These are phyloP conservation scores for Andrographis paniculata DNA, from an alignment of 305 asterid genomes.

Conservation along the genomic window DNA sequence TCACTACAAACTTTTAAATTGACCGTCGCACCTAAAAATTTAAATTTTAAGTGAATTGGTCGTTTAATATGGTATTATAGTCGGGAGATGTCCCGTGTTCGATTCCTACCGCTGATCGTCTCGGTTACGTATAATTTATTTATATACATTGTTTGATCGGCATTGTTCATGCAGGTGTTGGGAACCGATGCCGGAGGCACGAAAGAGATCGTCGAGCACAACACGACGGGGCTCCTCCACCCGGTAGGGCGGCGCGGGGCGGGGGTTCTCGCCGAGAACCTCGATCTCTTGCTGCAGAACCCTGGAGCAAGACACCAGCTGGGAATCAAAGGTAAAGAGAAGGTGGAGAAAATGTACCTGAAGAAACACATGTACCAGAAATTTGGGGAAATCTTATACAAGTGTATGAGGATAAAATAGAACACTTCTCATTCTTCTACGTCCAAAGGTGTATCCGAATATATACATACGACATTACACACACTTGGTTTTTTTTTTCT, in stretches of 20 bases:
- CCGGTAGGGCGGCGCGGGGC: conserved; percentile 78
- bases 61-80: no score
- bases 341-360: conserved; percentile 77
- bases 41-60: no score
- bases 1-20: not conserved
- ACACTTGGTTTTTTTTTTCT: no score
- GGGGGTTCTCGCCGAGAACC: conserved; percentile 51
- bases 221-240: conserved; percentile 76
- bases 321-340: conserved; percentile 75
- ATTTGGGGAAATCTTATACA: conserved; percentile 78
- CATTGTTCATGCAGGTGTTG: conserved; percentile 51
- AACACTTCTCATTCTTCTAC: no score
- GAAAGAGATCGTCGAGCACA: conserved; percentile 78
- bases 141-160: no score
- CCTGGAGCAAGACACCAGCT: conserved; percentile 55
- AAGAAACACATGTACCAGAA: conserved; percentile 89
- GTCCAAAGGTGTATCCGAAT: no score
- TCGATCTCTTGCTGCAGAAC: conserved; percentile 53
- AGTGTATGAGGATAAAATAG: conserved; percentile 77
- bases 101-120: no score
- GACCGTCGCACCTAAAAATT: no score
- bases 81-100: no score
- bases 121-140: no score
- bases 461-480: no score
- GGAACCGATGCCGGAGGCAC: conserved; percentile 99